Evolutionary conservation across 768 basidiomycete genomes (phyloP).

Genomic region (Tricholoma furcatifolium): DNA sequence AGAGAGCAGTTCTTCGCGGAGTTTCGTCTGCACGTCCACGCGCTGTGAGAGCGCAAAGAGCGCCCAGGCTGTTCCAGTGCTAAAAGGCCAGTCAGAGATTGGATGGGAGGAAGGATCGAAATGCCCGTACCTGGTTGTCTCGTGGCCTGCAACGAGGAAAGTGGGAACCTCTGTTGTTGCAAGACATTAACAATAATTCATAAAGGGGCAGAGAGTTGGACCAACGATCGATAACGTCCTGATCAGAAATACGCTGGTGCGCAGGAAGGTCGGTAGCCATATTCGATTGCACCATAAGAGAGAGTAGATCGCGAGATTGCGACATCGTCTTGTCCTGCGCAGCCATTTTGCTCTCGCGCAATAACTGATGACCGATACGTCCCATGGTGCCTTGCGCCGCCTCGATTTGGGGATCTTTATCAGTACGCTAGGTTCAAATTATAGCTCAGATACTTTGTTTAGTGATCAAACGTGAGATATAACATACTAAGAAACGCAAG

Average conservation of each 20-base stretch:
- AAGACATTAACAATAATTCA: not conserved
- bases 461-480: constrained; percentile 26
- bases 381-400: constrained; percentile 33
- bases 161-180: too few relatives aligned
- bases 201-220: not conserved
- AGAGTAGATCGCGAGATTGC: constrained; percentile 52
- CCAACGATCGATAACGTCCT: constrained; percentile 17
- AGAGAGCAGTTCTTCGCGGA: constrained; percentile 56
- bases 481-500: constrained; percentile 32
- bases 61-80: constrained; percentile 55
- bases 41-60: constrained; percentile 52
- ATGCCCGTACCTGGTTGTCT: constrained; percentile 37
- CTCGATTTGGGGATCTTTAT: constrained; percentile 12
- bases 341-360: constrained; percentile 39
- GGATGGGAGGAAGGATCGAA: not conserved
- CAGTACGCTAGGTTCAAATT: constrained; percentile 11
- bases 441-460: constrained; percentile 7
- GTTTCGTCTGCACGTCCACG: constrained; percentile 47
- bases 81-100: constrained; percentile 12
- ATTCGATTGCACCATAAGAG: constrained; percentile 44
- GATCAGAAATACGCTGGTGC: constrained; percentile 15
- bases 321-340: constrained; percentile 13
- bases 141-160: constrained; percentile 48
- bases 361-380: constrained; percentile 41
- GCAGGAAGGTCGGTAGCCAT: constrained; percentile 38